These are phyloP conservation scores for Tulasnella sp. DNA, from an alignment of 768 basidiomycete species.

Conservation along the genomic window DNA sequence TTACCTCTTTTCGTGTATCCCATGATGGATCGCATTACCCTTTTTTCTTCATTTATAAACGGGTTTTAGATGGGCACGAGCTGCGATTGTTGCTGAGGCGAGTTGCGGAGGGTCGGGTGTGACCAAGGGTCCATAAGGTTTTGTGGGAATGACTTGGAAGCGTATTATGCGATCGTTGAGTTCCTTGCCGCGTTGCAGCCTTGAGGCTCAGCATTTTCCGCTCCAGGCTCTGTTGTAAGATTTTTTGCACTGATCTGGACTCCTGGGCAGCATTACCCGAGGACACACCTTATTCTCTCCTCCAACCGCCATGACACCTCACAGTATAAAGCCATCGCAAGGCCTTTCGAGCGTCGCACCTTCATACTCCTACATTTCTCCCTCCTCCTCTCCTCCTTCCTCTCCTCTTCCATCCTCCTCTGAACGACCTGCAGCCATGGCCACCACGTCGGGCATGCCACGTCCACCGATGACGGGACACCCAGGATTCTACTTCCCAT, in stretches of 20 bases:
- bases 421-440: background rate
- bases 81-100: background rate
- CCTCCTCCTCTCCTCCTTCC: background rate
- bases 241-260: constrained; percentile 11
- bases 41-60: background rate
- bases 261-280: background rate
- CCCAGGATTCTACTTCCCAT: background rate
- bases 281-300: constrained; percentile 5
- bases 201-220: background rate
- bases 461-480: background rate
- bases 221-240: constrained; percentile 13
- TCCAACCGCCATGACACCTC: background rate
- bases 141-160: constrained; percentile 10
- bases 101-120: background rate
- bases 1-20: background rate
- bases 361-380: background rate
- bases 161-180: background rate
- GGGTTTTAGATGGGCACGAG: background rate
- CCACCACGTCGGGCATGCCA: background rate
- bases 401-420: background rate
- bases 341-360: constrained; percentile 4
- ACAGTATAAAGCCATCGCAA: background rate
- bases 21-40: background rate
- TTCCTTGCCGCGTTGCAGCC: constrained; percentile 3
- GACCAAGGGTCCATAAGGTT: constrained; percentile 7